A percentile compares a stretch with the other conserved stretches of the same genome.
These are phyloP conservation scores for Actinidia arguta DNA, from an alignment of 179 eudicot genomes.

Conservation along the genomic window DNA sequence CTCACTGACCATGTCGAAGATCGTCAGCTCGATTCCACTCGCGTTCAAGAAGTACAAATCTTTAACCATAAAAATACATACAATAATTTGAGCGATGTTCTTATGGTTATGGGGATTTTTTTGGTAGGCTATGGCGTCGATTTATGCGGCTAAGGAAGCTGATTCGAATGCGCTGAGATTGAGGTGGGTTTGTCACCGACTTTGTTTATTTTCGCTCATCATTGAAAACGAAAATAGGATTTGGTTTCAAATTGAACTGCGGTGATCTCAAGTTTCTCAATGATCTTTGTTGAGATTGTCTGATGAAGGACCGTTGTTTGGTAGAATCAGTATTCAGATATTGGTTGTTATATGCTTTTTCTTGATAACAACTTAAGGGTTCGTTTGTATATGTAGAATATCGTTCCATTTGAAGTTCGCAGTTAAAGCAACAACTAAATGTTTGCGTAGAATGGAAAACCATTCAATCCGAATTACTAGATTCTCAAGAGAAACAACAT, in stretches of 20 bases:
- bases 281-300: not conserved
- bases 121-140: conserved; percentile 92
- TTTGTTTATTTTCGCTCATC: not conserved
- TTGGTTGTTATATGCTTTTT: too few relatives aligned
- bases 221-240: not conserved
- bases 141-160: conserved; percentile 89
- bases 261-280: not conserved
- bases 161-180: conserved; percentile 83
- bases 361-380: too few relatives aligned
- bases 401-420: too few relatives aligned
- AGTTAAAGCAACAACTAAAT: too few relatives aligned
- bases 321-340: too few relatives aligned
- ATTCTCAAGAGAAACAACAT: too few relatives aligned
- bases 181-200: conserved; percentile 47
- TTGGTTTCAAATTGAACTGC: not conserved
- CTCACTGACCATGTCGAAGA: conserved; percentile 97
- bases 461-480: too few relatives aligned
- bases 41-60: conserved; percentile 91
- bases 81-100: not conserved
- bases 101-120: not conserved
- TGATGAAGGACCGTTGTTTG: too few relatives aligned
- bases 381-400: too few relatives aligned
- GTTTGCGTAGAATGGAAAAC: too few relatives aligned
- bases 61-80: not conserved
- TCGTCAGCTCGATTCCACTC: conserved; percentile 93